A percentile compares a stretch with the other conserved stretches of the same genome.
Evolutionary conservation across 2,329 filamentous ascomycete genomes (phyloP).

Genomic region (Aspergillus quadrilineatus): DNA sequence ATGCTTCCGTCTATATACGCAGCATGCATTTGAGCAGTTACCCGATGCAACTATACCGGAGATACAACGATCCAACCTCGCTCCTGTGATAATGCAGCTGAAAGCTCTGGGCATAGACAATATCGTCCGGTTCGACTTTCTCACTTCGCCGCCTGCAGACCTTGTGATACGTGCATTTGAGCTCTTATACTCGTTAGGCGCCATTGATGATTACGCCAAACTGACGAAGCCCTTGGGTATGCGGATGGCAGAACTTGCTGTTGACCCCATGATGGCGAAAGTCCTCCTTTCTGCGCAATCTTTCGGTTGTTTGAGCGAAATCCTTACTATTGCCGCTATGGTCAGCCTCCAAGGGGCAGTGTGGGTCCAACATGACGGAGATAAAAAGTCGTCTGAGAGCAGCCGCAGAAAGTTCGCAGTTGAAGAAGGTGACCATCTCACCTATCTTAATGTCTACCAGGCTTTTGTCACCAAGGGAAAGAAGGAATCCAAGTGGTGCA

Average conservation of each 20-base stretch:
- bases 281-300: slow-evolving; percentile 71
- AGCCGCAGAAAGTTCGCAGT: slow-evolving; percentile 79
- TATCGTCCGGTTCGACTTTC: slow-evolving; percentile 82
- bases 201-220: slow-evolving; percentile 84
- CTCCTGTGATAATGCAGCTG: slow-evolving; percentile 82
- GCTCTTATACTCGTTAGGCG: slow-evolving; percentile 80
- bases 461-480: slow-evolving; percentile 79
- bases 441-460: slow-evolving; percentile 89
- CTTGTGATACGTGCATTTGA: slow-evolving; percentile 84
- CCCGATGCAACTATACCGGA: slow-evolving; percentile 77
- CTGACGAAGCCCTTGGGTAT: slow-evolving; percentile 83
- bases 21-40: slow-evolving; percentile 65
- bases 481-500: slow-evolving; percentile 83
- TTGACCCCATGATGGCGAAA: slow-evolving; percentile 95
- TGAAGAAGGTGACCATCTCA: slow-evolving; percentile 91
- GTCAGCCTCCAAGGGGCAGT: slow-evolving; percentile 78
- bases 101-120: slow-evolving; percentile 96
- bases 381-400: slow-evolving; percentile 72
- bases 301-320: slow-evolving; percentile 79
- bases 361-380: slow-evolving; percentile 77
- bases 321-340: slow-evolving; percentile 93
- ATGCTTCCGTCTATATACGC: slow-evolving; percentile 89
- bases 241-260: slow-evolving; percentile 87
- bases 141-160: slow-evolving; percentile 80
- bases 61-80: slow-evolving; percentile 87